Evolutionary conservation across 768 basidiomycete genomes (phyloP).

Genomic region (Daedaleopsis sinensis): DNA sequence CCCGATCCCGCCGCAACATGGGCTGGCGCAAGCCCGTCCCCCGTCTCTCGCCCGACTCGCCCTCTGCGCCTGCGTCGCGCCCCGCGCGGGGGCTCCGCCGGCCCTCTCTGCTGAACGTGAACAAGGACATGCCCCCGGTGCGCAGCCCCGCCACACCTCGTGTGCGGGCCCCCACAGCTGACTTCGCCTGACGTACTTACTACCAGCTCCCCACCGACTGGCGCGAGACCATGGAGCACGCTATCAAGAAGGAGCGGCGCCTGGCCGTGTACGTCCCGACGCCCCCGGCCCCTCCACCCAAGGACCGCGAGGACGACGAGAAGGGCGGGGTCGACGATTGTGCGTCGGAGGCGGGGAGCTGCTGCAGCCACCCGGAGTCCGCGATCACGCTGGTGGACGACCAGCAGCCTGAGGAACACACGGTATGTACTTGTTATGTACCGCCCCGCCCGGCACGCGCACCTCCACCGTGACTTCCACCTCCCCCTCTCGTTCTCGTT

Average conservation of each 20-base stretch:
- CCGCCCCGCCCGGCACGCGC: background rate
- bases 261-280: constrained; percentile 17
- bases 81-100: constrained; percentile 10
- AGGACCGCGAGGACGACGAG: constrained; percentile 8
- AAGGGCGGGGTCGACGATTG: too few species aligned
- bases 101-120: constrained; percentile 23
- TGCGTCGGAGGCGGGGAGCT: background rate
- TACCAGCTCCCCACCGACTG: constrained; percentile 35
- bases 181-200: constrained; percentile 2
- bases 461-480: background rate
- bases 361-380: constrained; percentile 11
- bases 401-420: background rate
- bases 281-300: constrained; percentile 12
- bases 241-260: constrained; percentile 15
- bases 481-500: too few species aligned
- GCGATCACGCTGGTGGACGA: constrained; percentile 11
- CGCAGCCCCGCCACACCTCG: constrained; percentile 9
- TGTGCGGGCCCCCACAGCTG: constrained; percentile 8
- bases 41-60: constrained; percentile 65
- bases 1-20: constrained; percentile 36
- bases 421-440: background rate
- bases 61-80: constrained; percentile 42
- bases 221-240: constrained; percentile 25
- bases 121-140: constrained; percentile 32
- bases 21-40: constrained; percentile 77